Evolutionary conservation across 768 basidiomycete genomes (phyloP), one percentile per base, ranked within the genome.

Genomic region (Agrocybe pediades): DNA sequence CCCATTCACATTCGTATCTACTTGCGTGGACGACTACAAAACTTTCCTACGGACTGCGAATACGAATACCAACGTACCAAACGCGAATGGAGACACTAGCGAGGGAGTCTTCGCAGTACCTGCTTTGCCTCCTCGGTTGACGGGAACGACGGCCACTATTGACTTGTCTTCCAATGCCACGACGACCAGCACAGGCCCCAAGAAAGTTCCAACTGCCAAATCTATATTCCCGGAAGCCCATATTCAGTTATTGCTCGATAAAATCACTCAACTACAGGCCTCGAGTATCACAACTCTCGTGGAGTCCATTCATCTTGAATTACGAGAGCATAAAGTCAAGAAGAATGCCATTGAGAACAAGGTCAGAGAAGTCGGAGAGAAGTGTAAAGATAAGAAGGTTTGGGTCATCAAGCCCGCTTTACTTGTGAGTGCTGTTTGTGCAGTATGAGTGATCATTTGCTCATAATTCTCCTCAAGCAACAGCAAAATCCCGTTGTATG

Each of bases 291-390:
- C 76, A 7, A 78, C 84, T 50, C 80, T 95, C 24, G 79, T 92
- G 0, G 91, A 93, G 54, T 77, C 82, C 7, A 79, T 93, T 58
- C 82, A 86, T 62, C 82, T 86, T 57, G 87, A 87, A 23, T 73
- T 93, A 36, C 82, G 82, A 26, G 68, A 67, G n/a, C 73, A 87
- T 58, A 87, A 86, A 52, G 80, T 92, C 57, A 92, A 87, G 75
- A 94, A 93, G 77, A 88, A 86, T 46, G 84, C 89, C 3, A 85
- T 95, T 41, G 90, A 92, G 68, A 85, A 84, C 2, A 93, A 93
- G 67, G 75, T 95, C 30, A 77, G 81, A 42, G 90, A 92, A 68
- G 79, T 92, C 11, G 77, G 82, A 15, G 88, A 86, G 69, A 92
- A 89, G 64, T 85, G 82, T 61, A 88, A 82, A 65, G 81, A 84